Conservation (phyloP, 2,329 filamentous ascomycete genomes). For the Colletotrichum abscissum region DNA sequence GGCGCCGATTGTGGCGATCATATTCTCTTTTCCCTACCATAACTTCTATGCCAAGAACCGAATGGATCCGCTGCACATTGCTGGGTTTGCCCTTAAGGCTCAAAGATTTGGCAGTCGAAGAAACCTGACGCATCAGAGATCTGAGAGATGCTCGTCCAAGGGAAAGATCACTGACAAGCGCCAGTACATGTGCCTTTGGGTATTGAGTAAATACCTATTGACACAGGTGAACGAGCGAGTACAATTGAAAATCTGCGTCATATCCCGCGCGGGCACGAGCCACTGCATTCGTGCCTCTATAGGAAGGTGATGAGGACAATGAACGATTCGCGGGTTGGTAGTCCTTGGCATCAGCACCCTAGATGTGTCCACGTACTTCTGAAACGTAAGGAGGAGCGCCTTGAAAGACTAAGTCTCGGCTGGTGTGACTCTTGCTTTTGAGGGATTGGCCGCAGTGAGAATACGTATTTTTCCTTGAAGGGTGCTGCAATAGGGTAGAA, state of each 20-base stretch:
- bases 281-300: neutral
- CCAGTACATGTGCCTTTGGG: neutral
- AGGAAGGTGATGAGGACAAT: neutral
- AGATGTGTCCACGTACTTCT: neutral
- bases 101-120: neutral
- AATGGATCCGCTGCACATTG: conserved; percentile 37
- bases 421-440: neutral
- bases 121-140: neutral
- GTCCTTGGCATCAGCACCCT: neutral
- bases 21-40: conserved; percentile 37
- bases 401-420: neutral
- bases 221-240: too few species aligned
- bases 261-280: neutral
- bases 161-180: conserved; percentile 7
- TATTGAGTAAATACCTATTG: too few species aligned
- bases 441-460: neutral
- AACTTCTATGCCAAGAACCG: conserved; percentile 33
- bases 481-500: neutral
- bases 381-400: neutral
- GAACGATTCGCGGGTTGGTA: neutral
- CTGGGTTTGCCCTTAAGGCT: conserved; percentile 31
- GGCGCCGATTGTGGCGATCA: conserved; percentile 37
- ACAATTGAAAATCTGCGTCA: neutral
- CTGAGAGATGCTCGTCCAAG: neutral
- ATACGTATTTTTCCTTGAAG: neutral